A percentile compares a stretch with the other conserved stretches of the same genome.
phyloP scores from a whole-genome alignment of 345 rosid species.

The Lenwebbia sp. region DNA sequence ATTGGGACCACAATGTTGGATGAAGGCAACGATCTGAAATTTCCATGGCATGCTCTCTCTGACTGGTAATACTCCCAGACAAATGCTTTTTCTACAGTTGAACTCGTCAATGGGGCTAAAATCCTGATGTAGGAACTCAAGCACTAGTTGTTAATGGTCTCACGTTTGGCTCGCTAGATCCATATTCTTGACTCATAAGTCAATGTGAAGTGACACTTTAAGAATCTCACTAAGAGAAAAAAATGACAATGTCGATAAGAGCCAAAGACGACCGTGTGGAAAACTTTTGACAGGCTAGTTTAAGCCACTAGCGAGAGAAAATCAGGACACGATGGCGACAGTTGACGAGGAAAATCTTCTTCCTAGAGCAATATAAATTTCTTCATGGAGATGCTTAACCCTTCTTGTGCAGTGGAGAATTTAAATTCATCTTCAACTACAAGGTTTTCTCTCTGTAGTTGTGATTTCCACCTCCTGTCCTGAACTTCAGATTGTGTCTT shows the following conservation, averaged over 20 bases:
- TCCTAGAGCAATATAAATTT: neutral
- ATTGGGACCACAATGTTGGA: no score
- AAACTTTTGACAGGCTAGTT: neutral
- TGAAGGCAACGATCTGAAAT: no score
- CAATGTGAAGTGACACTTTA: neutral
- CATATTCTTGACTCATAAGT: neutral
- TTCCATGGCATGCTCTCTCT: neutral
- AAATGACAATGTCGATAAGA: neutral
- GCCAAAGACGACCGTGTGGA: neutral
- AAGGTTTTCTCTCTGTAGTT: neutral
- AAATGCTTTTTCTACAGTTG: neutral
- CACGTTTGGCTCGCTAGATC: neutral
- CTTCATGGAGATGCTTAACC: neutral
- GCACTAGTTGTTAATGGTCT: neutral
- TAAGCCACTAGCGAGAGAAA: neutral
- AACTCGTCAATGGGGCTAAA: neutral
- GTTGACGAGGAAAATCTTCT: neutral
- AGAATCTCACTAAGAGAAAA: neutral
- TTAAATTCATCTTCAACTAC: neutral
- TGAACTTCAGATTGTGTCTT: neutral
- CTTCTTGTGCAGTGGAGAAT: neutral
- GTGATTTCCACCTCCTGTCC: neutral
- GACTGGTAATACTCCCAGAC: neutral
- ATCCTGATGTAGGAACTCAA: neutral
- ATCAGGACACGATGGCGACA: neutral